Conservation (phyloP, 2,329 filamentous ascomycete genomes). For the Neofusicoccum cordaticola region DNA sequence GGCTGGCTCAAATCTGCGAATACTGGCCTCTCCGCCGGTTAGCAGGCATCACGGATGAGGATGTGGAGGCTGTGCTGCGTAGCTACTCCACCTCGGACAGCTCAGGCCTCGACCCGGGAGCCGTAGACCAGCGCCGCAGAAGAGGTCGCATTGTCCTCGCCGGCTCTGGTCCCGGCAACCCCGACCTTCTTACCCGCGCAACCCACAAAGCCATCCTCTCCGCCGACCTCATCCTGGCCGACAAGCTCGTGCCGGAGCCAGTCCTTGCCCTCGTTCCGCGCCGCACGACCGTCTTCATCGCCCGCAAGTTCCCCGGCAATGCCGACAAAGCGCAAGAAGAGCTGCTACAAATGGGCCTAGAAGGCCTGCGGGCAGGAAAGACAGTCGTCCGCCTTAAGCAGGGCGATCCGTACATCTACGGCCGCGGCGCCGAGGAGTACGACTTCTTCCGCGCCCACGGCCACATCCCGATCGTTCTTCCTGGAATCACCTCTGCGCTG, state of each 20-base stretch:
- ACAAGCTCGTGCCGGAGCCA: conserved; percentile 80
- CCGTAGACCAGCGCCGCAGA: conserved; percentile 28
- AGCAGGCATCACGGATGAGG: conserved; percentile 73
- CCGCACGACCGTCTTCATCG: conserved; percentile 84
- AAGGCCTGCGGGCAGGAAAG: conserved; percentile 65
- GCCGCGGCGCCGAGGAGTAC: conserved; percentile 89
- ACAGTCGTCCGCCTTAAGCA: conserved; percentile 90
- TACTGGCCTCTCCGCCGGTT: conserved; percentile 92
- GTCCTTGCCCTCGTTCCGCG: conserved; percentile 89
- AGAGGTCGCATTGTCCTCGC: conserved; percentile 79
- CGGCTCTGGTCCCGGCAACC: conserved; percentile 88
- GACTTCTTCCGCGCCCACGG: conserved; percentile 75
- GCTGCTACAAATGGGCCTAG: conserved; percentile 73
- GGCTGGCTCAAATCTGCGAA: conserved; percentile 95
- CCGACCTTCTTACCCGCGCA: conserved; percentile 81
- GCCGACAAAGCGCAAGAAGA: conserved; percentile 92
- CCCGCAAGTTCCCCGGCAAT: conserved; percentile 96
- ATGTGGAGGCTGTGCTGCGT: conserved; percentile 73
- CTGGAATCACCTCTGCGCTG: conserved; percentile 85
- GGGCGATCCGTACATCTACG: conserved; percentile 95
- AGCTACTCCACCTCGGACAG: conserved; percentile 58
- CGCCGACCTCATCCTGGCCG: conserved; percentile 77
- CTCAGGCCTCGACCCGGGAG: conserved; percentile 27
- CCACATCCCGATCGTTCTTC: conserved; percentile 70
- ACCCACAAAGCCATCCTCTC: conserved; percentile 72